Percentiles rank a stretch among this genome's conserved stretches.
These are phyloP conservation scores for Teratosphaeria zuluensis DNA, from an alignment of 2,329 filamentous ascomycete genomes.

Conservation along the genomic window DNA sequence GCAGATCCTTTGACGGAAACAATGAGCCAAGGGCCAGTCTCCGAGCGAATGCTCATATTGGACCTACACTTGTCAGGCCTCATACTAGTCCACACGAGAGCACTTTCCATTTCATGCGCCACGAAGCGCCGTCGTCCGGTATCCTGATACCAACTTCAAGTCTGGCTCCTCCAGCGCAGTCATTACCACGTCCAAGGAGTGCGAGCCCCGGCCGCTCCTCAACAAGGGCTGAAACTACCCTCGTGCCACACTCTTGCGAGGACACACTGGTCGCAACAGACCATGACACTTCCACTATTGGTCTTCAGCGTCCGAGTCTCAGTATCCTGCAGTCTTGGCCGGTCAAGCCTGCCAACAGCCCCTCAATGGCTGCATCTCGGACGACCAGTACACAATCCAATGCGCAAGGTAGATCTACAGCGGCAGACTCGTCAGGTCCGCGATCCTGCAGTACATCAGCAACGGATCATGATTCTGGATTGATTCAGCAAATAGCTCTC, in stretches of 20 bases:
- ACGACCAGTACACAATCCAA: background rate
- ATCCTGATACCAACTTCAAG: constrained; percentile 1
- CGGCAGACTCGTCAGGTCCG: background rate
- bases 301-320: constrained; percentile 2
- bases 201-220: background rate
- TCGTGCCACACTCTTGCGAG: background rate
- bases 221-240: background rate
- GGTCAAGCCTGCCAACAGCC: background rate
- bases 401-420: background rate
- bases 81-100: constrained; percentile 15
- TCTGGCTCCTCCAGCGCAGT: background rate
- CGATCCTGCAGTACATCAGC: background rate
- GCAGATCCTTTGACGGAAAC: constrained; percentile 1
- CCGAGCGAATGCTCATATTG: background rate
- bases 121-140: constrained; percentile 1
- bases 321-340: constrained; percentile 1
- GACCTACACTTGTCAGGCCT: constrained; percentile 9
- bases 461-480: constrained; percentile 1
- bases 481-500: constrained; percentile 24
- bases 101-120: constrained; percentile 1
- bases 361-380: background rate
- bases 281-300: background rate
- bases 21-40: background rate
- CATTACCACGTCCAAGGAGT: background rate
- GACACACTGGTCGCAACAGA: constrained; percentile 2